These are phyloP conservation scores for Corymbia calophylla DNA, from an alignment of 441 rosid genomes.

Conservation along the genomic window DNA sequence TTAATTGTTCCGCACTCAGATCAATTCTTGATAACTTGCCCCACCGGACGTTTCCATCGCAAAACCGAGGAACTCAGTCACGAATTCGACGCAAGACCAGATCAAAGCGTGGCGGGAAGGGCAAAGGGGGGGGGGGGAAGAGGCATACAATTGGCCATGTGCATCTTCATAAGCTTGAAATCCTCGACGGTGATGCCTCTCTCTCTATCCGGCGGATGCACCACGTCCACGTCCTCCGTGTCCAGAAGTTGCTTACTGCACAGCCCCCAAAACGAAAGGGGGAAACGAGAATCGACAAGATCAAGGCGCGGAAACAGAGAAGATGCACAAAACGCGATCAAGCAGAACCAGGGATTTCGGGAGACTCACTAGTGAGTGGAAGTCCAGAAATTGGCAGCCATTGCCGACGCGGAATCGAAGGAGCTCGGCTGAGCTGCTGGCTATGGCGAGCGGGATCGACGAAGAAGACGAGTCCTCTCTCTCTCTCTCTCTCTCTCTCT, in stretches of 20 bases:
- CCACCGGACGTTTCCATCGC: background rate
- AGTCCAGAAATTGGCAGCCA: constrained; percentile 94
- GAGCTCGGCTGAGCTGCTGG: background rate
- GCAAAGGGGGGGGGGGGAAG: background rate
- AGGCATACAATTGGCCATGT: constrained; percentile 61
- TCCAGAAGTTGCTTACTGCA: constrained; percentile 72
- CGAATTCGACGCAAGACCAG: background rate
- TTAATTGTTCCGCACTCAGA: no score
- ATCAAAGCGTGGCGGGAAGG: background rate
- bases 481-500: background rate
- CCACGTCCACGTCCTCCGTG: constrained; percentile 69
- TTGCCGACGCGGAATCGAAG: background rate
- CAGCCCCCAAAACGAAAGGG: background rate
- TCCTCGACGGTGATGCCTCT: constrained; percentile 72
- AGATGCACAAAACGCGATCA: background rate
- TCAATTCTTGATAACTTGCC: no score
- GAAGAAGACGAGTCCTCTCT: background rate
- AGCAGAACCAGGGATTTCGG: background rate
- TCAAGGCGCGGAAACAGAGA: background rate
- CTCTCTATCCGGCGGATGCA: constrained; percentile 57
- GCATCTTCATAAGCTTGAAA: constrained; percentile 76
- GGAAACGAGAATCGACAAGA: background rate
- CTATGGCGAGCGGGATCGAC: background rate
- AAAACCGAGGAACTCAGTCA: background rate
- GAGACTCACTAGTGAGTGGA: constrained; percentile 58